Evolutionary conservation across 2,329 filamentous ascomycete species (phyloP).

Genomic region (Ophiocordyceps polyrhachis-furcata): DNA sequence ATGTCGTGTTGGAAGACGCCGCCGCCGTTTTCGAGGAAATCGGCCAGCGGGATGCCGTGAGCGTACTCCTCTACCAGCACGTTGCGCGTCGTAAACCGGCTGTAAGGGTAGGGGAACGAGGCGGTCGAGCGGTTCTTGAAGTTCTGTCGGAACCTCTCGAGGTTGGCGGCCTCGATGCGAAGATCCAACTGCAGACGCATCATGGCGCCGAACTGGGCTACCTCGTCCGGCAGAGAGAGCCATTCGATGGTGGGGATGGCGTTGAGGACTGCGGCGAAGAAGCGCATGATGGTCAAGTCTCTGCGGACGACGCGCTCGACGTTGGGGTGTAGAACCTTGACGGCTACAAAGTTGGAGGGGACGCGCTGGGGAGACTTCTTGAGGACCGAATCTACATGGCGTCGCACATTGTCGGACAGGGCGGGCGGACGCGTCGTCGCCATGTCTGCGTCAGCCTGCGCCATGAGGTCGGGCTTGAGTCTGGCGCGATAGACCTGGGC

Average conservation of each 20-base stretch:
- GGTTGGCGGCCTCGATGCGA: conserved; percentile 82
- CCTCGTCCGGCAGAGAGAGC: conserved; percentile 90
- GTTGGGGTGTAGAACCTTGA: conserved; percentile 87
- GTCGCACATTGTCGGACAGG: conserved; percentile 50
- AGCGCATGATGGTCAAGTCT: conserved; percentile 82
- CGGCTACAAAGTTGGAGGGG: conserved; percentile 79
- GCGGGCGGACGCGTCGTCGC: conserved; percentile 20
- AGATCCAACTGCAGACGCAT: conserved; percentile 95
- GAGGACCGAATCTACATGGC: conserved; percentile 67
- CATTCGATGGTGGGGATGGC: conserved; percentile 87
- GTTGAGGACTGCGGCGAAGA: conserved; percentile 75
- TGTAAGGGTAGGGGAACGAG: conserved; percentile 94
- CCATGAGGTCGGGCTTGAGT: conserved; percentile 59
- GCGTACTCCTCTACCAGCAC: conserved; percentile 93
- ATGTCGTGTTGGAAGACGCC: conserved; percentile 90
- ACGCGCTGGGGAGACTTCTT: conserved; percentile 75
- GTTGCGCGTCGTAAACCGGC: conserved; percentile 78
- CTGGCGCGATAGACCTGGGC: conserved; percentile 96
- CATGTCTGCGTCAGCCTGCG: conserved; percentile 38
- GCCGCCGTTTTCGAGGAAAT: conserved; percentile 80
- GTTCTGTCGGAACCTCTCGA: conserved; percentile 73
- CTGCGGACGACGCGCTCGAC: conserved; percentile 82
- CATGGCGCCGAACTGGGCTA: conserved; percentile 90
- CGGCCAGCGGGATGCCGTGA: conserved; percentile 76
- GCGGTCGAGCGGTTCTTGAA: conserved; percentile 80